These are phyloP conservation scores for Penicillium steckii DNA, from an alignment of 495 filamentous ascomycete species.

Conservation along the genomic window DNA sequence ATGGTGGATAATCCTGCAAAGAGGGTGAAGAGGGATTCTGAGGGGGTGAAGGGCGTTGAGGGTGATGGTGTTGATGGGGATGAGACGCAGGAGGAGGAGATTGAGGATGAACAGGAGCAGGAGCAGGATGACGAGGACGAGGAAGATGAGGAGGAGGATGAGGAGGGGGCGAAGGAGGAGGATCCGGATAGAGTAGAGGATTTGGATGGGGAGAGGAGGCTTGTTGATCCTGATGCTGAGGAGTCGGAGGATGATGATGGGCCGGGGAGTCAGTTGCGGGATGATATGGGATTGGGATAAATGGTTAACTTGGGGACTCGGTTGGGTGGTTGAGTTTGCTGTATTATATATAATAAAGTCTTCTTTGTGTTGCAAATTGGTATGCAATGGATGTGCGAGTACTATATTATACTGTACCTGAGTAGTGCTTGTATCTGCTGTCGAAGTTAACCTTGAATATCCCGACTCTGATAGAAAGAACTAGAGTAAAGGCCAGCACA, in stretches of 20 bases:
- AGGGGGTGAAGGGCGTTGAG: constrained; percentile 42
- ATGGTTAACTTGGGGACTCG: no score
- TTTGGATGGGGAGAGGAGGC: constrained; percentile 40
- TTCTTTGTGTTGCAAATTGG: no score
- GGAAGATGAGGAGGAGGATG: constrained; percentile 38
- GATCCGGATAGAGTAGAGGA: constrained; percentile 67
- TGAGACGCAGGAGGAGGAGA: constrained; percentile 52
- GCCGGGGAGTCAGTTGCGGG: constrained; percentile 41
- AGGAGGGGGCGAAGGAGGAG: constrained; percentile 44
- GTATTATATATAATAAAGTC: constrained; percentile 27
- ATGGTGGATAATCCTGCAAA: constrained; percentile 30
- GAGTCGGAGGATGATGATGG: constrained; percentile 46
- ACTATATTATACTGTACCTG: background rate
- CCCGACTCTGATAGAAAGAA: no score
- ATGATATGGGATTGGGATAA: constrained; percentile 42
- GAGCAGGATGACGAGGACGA: constrained; percentile 50
- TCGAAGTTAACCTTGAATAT: no score
- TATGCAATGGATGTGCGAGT: no score
- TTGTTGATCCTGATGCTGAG: constrained; percentile 41
- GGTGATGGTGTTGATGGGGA: constrained; percentile 47
- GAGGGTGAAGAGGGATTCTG: constrained; percentile 47
- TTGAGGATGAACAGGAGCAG: constrained; percentile 54
- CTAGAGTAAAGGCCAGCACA: no score
- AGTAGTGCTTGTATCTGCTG: no score
- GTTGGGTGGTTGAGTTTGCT: constrained; percentile 8